phyloP scores from a whole-genome alignment of 805 yeast species.

The Nakazawaea wickerhamii region DNA sequence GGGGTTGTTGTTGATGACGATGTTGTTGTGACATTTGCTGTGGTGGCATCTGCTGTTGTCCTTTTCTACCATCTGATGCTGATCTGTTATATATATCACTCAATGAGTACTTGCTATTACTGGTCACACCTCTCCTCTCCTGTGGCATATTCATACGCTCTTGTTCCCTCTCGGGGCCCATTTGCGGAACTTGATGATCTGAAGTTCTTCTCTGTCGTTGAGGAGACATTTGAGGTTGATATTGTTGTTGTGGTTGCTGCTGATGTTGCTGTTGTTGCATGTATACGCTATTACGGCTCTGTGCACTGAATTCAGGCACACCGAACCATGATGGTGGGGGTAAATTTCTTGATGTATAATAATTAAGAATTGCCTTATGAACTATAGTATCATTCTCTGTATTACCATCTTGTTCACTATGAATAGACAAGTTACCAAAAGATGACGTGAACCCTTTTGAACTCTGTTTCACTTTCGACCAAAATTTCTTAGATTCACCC shows the following conservation, averaged over 20 bases:
- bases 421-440: slow-evolving; percentile 27
- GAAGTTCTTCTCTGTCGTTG: slow-evolving; percentile 4
- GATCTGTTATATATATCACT: slow-evolving; percentile 13
- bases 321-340: slow-evolving; percentile 26
- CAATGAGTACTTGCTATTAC: slow-evolving; percentile 13
- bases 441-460: slow-evolving; percentile 15
- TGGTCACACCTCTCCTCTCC: neutral
- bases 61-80: neutral
- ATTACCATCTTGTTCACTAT: slow-evolving; percentile 30
- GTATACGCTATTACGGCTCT: neutral
- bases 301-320: slow-evolving; percentile 1
- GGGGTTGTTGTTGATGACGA: neutral
- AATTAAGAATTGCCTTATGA: slow-evolving; percentile 25
- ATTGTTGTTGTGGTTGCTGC: slow-evolving; percentile 2
- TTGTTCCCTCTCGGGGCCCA: slow-evolving; percentile 13
- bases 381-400: slow-evolving; percentile 29
- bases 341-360: slow-evolving; percentile 19
- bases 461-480: slow-evolving; percentile 16
- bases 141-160: neutral
- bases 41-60: slow-evolving; percentile 1
- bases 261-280: slow-evolving; percentile 8
- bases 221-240: neutral
- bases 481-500: slow-evolving; percentile 12
- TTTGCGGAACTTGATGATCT: slow-evolving; percentile 6
- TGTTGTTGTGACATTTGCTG: neutral